Percentiles rank a stretch among this genome's conserved stretches.
Conservation (phyloP, 1,139 yeast species). For the Taiozyma sp. region DNA sequence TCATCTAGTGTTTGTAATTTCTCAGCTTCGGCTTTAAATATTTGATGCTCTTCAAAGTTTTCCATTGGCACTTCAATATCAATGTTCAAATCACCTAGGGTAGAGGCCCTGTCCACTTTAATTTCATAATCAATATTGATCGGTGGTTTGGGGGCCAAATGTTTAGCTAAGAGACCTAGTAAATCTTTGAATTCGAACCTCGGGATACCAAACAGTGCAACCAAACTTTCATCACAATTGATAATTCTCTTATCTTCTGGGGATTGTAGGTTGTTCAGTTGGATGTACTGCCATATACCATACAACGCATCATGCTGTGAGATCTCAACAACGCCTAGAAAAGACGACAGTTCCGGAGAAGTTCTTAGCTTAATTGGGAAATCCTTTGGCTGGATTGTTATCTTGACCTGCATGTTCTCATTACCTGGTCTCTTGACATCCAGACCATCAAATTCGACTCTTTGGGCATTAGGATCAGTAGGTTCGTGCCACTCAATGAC, state of each 20-base stretch:
- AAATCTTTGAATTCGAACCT: conserved; percentile 68
- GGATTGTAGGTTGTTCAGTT: conserved; percentile 63
- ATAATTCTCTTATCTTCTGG: conserved; percentile 51
- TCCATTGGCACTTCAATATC: conserved; percentile 61
- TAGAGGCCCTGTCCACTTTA: conserved; percentile 69
- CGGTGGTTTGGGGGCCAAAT: conserved; percentile 72
- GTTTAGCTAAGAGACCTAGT: conserved; percentile 62
- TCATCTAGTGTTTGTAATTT: conserved; percentile 40
- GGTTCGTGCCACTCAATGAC: conserved; percentile 67
- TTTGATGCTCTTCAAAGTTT: conserved; percentile 46
- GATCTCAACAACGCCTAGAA: conserved; percentile 73
- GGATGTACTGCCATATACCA: conserved; percentile 84
- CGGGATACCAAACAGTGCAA: conserved; percentile 43
- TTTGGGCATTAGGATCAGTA: conserved; percentile 34
- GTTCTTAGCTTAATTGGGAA: conserved; percentile 62
- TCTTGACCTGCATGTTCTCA: conserved; percentile 59
- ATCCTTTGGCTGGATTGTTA: conserved; percentile 78
- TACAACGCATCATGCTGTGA: conserved; percentile 86
- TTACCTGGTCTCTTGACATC: conserved; percentile 81
- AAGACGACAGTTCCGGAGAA: conserved; percentile 57
- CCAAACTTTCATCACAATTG: conserved; percentile 65
- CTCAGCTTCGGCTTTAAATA: conserved; percentile 34
- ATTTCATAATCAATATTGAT: conserved; percentile 70
- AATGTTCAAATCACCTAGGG: conserved; percentile 74
- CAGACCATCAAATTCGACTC: conserved; percentile 76